Base-by-base conservation (phyloP, 164 flowering plant species). In the Litsea cubeba region DNA sequence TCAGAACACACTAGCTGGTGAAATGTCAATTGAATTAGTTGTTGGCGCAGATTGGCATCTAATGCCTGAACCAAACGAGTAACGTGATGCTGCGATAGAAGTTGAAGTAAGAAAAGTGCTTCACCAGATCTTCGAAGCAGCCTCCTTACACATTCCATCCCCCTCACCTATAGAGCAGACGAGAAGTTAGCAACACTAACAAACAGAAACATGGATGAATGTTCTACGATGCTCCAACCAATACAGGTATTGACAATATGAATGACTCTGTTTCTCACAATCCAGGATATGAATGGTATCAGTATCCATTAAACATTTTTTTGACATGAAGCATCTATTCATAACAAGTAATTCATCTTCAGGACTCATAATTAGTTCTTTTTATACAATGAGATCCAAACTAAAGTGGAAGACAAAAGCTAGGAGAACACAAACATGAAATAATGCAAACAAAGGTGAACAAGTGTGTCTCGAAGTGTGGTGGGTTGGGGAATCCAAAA, bases 81-180 rank as follows among this genome's bases (percentile, higher is more conserved):
- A 58, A 95, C 77, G 79, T 93, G 90, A 84, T 95, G 97, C 77
- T 88, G 98, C 35, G 90, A 91, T 79, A 92, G 90, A 73, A 92
- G 95, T 79, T 91, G 95, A 24, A 95, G 94, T 75, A 93, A 69
- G 81, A 88, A 93, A 57, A 95, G 81, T 54, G 98, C 99, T 88
- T 95, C 99, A 54, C 84, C 89, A 68, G 93, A 92, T 85, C 98
- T 87, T 70, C 89, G 92, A 65, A 95, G 93, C 85, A 95, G 80
- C 76, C 94, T 94, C 83, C 99, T 83, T 69, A 93, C 83, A 74
- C 98, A 93, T 78, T 95, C 99, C 94, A 93, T 92, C 65, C 94
- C 95, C 78, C 98, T 88, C 80, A 95, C 98, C 99, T 95, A 86
- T 57, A 65, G 22, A 80, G 66, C 20, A 74, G 62, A 51, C 35